Evolutionary conservation across 768 basidiomycete genomes (phyloP).

Genomic region (Dendrothele bispora): DNA sequence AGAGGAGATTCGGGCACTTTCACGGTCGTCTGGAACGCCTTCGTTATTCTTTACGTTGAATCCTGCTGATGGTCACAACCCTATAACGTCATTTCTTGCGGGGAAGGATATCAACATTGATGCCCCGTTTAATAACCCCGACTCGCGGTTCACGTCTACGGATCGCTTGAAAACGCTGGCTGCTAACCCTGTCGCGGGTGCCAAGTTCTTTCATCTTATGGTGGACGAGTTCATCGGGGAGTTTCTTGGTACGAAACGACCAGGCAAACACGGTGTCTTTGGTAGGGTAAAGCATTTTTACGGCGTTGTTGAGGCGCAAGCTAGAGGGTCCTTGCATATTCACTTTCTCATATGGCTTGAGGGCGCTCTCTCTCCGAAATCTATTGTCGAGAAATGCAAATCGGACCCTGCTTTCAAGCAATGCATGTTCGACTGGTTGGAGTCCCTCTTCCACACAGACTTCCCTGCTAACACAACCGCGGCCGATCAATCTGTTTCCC

Average conservation of each 20-base stretch:
- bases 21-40: slow-evolving; percentile 8
- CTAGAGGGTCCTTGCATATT: slow-evolving; percentile 27
- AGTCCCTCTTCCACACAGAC: not conserved
- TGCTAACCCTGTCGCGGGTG: slow-evolving; percentile 29
- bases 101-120: slow-evolving; percentile 20
- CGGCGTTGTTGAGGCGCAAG: slow-evolving; percentile 29
- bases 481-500: too few relatives aligned
- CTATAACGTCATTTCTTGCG: slow-evolving; percentile 9
- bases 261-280: slow-evolving; percentile 22
- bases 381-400: slow-evolving; percentile 6
- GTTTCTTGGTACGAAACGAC: slow-evolving; percentile 19
- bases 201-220: slow-evolving; percentile 32
- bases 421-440: not conserved
- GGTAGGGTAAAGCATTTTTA: slow-evolving; percentile 23
- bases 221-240: slow-evolving; percentile 20
- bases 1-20: slow-evolving; percentile 16
- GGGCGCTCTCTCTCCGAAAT: slow-evolving; percentile 12
- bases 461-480: too few relatives aligned
- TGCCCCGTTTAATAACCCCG: slow-evolving; percentile 6
- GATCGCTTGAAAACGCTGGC: slow-evolving; percentile 16
- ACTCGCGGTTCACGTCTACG: slow-evolving; percentile 9
- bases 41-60: slow-evolving; percentile 20
- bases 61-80: slow-evolving; percentile 18
- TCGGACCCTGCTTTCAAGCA: slow-evolving; percentile 2
- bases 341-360: slow-evolving; percentile 25